A percentile compares a stretch with the other conserved stretches of the same genome.
Conservation (phyloP, 257 asterid species). For the Paraleonurus japonicus region DNA sequence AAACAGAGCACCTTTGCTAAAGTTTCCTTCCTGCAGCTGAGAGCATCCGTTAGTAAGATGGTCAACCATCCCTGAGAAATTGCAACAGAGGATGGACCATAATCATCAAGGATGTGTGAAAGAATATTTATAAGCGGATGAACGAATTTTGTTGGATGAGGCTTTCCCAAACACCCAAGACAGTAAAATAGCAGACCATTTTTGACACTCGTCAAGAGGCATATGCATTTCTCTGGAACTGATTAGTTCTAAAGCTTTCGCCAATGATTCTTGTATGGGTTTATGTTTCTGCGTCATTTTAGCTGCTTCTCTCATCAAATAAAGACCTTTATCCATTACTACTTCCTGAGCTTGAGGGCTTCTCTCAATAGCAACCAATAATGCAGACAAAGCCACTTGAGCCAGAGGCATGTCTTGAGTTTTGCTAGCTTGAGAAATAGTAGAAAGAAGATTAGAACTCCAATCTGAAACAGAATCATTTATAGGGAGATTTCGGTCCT, state of each 20-base stretch:
- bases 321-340: conserved; percentile 82
- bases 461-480: conserved; percentile 82
- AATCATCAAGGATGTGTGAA: conserved; percentile 88
- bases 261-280: conserved; percentile 78
- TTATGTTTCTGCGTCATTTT: conserved; percentile 68
- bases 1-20: conserved; percentile 55
- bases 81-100: conserved; percentile 87
- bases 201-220: conserved; percentile 92
- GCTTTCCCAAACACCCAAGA: conserved; percentile 78
- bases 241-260: conserved; percentile 82
- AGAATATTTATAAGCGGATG: conserved; percentile 87
- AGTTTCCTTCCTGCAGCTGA: conserved; percentile 58
- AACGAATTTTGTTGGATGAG: conserved; percentile 61
- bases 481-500: conserved; percentile 75
- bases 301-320: conserved; percentile 86
- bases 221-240: conserved; percentile 73
- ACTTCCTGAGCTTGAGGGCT: conserved; percentile 77
- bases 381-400: conserved; percentile 80
- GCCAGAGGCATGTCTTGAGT: conserved; percentile 78
- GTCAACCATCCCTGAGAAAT: conserved; percentile 99
- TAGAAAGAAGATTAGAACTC: conserved; percentile 87
- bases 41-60: conserved; percentile 63
- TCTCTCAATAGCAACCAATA: conserved; percentile 82
- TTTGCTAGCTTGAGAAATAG: conserved; percentile 88
- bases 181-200: conserved; percentile 88